A percentile compares a stretch with the other conserved stretches of the same genome.
Evolutionary conservation across 805 yeast genomes (phyloP).

Genomic region (Lachancea fermentati): DNA sequence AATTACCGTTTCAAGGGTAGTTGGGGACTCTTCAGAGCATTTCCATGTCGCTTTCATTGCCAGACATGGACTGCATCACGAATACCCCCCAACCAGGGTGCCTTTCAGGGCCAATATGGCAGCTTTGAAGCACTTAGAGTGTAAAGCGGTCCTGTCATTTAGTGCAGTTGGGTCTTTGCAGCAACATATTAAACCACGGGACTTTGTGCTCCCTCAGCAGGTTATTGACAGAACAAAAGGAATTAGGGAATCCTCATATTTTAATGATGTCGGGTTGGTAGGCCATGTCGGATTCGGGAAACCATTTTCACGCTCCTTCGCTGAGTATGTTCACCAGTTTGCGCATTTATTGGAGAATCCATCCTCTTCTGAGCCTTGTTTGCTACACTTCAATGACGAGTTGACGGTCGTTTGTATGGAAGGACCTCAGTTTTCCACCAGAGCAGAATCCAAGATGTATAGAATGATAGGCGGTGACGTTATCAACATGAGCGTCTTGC

Average conservation of each 20-base stretch:
- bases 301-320: constrained; percentile 80
- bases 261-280: constrained; percentile 81
- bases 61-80: constrained; percentile 90
- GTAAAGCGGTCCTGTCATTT: constrained; percentile 83
- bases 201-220: constrained; percentile 95
- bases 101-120: constrained; percentile 95
- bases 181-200: constrained; percentile 85
- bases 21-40: constrained; percentile 38
- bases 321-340: constrained; percentile 55
- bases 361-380: constrained; percentile 52
- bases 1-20: constrained; percentile 80
- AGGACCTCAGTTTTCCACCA: constrained; percentile 95
- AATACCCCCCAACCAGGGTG: constrained; percentile 83
- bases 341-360: constrained; percentile 52
- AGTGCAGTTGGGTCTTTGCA: constrained; percentile 95
- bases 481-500: constrained; percentile 93
- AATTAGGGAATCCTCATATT: constrained; percentile 81
- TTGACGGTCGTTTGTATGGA: constrained; percentile 93
- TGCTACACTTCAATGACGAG: constrained; percentile 64
- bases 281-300: constrained; percentile 98
- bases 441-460: constrained; percentile 92
- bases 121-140: constrained; percentile 84
- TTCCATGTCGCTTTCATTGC: constrained; percentile 90
- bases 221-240: constrained; percentile 97
- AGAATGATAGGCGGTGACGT: constrained; percentile 87